Base-by-base conservation (phyloP, 2,329 filamentous ascomycete genomes). In the Cordyceps cateniannulata region DNA sequence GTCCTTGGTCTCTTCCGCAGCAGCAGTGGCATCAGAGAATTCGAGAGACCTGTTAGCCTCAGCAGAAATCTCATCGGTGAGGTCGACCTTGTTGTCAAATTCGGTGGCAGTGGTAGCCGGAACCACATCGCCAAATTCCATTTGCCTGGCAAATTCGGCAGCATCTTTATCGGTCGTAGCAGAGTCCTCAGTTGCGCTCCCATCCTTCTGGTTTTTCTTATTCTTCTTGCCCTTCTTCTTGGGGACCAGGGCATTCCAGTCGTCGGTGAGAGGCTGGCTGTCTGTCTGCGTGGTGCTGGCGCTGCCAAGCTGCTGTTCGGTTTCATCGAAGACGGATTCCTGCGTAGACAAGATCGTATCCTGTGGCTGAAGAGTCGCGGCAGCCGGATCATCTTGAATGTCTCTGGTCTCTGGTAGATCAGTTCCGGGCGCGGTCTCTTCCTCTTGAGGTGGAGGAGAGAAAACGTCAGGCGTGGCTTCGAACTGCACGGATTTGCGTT, bases 201-300 rank as follows among this genome's bases (percentile, higher is more conserved):
- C 62, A 25, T 50, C 51, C 24, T 55, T 61, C 40, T 53, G 58
- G 8, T 61, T 63, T 64, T 73, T 72, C 57, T 69, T 65, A 63
- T 74, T 71, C 63, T 73, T 73, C 56, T 69, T 72, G 59, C 71
- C 73, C 64, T 72, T 72, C 62, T 73, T 72, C 64, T 73, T 73
- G 32, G 66, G 45, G 18, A 63, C 50, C 38, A 64, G 50, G 25
- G 65, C 53, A 25, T 58, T 62, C 5, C 68, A 65, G 27, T 56
- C 35, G 27, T 62, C 63, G 3, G 67, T 63, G 35, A 68, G 66
- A n/a, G 64, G 63, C 48, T 66, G 52, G 10, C 64, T 59, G 18
- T 67, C 65, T 24, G 61, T 27, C 51, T 73, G 71, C 2, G 65
- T 67, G 29, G 68, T 55, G 25, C 68, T 66, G 20, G 62, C 38